Evolutionary conservation across 192 early-diverging fungal species (phyloP).

Genomic region (Umbelopsis ramanniana): DNA sequence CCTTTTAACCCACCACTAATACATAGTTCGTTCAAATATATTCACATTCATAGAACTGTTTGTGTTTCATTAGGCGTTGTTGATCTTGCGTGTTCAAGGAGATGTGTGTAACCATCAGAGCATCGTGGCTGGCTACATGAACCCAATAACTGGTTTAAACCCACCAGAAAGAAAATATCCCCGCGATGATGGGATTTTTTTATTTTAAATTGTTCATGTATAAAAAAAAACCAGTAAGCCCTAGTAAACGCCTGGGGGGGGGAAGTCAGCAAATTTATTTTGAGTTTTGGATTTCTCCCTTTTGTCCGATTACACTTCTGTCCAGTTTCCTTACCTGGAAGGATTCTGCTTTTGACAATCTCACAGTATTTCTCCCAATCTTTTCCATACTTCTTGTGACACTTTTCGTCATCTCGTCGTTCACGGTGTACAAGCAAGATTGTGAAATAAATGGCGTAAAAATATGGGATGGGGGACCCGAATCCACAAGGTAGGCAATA

Average conservation of each 20-base stretch:
- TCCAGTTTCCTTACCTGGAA: conserved; percentile 59
- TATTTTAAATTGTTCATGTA: background rate
- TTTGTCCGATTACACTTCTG: background rate
- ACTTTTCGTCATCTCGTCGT: conserved; percentile 86
- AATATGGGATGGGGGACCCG: conserved; percentile 84
- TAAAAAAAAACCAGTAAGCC: background rate
- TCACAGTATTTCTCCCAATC: conserved; percentile 92
- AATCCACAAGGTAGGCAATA: conserved; percentile 93
- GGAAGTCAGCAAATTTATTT: background rate
- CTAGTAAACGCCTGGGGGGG: conserved; percentile 2
- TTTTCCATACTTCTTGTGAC: conserved; percentile 88
- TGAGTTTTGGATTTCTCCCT: background rate
- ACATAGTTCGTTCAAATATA: too few species aligned
- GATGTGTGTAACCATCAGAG: background rate
- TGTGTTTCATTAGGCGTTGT: background rate
- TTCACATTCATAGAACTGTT: background rate
- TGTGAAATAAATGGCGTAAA: conserved; percentile 91
- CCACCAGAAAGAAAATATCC: background rate
- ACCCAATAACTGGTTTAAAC: background rate
- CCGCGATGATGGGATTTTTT: too few species aligned
- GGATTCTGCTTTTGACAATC: conserved; percentile 80
- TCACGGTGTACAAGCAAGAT: conserved; percentile 90
- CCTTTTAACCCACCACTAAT: too few species aligned
- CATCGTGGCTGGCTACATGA: background rate
- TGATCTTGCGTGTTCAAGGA: background rate